Evolutionary conservation across 73 alveolate genomes (phyloP).

Genomic region (Diophrys sp.): DNA sequence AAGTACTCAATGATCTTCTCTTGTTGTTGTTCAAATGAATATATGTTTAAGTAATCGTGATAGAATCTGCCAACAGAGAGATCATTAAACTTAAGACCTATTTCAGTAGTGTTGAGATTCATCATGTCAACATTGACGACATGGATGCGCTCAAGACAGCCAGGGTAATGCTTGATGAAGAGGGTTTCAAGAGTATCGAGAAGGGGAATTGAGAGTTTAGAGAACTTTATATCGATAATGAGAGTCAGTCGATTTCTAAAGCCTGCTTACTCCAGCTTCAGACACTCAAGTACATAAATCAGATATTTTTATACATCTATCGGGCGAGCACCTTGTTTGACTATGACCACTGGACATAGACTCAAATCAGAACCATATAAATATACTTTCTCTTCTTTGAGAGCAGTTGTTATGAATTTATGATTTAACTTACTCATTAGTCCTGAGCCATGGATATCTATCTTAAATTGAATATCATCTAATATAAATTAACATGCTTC

Average conservation of each 20-base stretch:
- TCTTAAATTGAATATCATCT: background rate
- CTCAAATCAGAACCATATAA: background rate
- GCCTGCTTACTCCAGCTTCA: background rate
- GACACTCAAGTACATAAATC: background rate
- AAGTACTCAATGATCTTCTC: background rate
- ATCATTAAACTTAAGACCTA: background rate
- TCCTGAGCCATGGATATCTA: too few species aligned
- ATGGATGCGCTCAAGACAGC: background rate
- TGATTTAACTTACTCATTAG: too few species aligned
- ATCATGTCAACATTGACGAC: background rate
- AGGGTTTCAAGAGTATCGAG: background rate
- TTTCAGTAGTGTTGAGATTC: background rate
- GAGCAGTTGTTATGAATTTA: background rate
- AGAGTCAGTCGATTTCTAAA: background rate
- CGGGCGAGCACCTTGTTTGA: background rate
- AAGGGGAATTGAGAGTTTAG: background rate
- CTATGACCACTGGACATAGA: background rate
- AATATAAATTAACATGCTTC: background rate
- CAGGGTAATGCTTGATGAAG: background rate
- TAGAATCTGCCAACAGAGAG: background rate
- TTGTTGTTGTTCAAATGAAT: background rate
- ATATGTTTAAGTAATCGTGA: background rate
- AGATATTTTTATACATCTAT: background rate
- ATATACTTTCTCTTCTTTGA: background rate
- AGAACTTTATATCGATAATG: background rate